Conservation (phyloP, 140 eudicot species). For the Bidens hawaiensis region DNA sequence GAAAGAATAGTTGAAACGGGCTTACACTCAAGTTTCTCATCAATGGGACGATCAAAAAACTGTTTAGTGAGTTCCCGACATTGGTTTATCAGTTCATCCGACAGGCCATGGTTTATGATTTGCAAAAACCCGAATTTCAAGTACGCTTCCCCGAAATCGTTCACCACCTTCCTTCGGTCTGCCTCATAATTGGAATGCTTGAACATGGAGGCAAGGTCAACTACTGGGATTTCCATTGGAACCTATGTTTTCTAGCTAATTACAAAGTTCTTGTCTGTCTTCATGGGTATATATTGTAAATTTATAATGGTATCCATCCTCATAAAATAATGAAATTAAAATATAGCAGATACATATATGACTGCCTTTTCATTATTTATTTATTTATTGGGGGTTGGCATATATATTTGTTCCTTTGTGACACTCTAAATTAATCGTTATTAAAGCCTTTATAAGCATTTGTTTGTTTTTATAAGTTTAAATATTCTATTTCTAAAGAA, state of each 20-base stretch:
- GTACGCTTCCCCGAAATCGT: slow-evolving; percentile 22
- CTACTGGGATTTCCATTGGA: slow-evolving; percentile 20
- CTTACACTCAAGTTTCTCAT: slow-evolving; percentile 22
- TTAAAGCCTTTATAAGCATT: no score
- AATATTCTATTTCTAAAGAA: no score
- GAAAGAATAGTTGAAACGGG: slow-evolving; percentile 20
- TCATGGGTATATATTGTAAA: background rate
- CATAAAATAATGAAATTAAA: no score
- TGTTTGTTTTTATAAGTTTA: no score
- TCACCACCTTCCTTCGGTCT: slow-evolving; percentile 9
- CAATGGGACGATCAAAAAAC: slow-evolving; percentile 10
- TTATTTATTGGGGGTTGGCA: no score
- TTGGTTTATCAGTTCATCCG: background rate
- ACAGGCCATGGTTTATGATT: slow-evolving; percentile 26
- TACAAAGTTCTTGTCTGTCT: background rate
- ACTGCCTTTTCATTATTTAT: no score
- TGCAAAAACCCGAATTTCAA: slow-evolving; percentile 22
- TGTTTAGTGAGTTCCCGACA: slow-evolving; percentile 3
- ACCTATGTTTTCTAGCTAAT: background rate
- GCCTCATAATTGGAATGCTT: background rate
- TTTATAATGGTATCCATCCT: no score
- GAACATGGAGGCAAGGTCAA: slow-evolving; percentile 20
- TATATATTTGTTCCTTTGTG: no score
- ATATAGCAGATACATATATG: no score
- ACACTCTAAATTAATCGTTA: no score